Evolutionary conservation across 768 basidiomycete genomes (phyloP), one percentile per base, ranked within the genome.

Genomic region (Mycena capillaripes): DNA sequence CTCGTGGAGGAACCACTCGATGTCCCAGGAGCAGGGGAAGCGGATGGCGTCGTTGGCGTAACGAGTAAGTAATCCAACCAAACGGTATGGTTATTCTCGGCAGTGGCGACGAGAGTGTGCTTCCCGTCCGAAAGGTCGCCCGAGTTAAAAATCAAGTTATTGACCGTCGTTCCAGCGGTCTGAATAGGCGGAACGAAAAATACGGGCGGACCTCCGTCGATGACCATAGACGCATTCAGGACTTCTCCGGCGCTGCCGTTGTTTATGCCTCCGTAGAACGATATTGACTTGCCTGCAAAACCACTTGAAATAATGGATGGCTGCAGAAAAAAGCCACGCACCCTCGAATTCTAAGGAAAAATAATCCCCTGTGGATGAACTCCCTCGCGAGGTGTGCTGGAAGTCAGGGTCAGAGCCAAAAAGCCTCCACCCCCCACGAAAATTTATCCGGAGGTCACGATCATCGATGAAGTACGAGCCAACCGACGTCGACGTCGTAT

Each of bases 1-100:
- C 11, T 30, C n/a, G 42, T 25, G 19, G 58, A 44, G 7, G 62
- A 21, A 29, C 19, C 11, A 36, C 25, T 14, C 21, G 63, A 29
- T 19, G 34, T 10, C 2, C 10, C n/a, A 11, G 61, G 21, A 9
- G 34, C 50, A 12, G 63, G 16, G 12, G 34, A 11, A n/a, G n/a
- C n/a, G n/a, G n/a, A n/a, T n/a, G n/a, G n/a, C 8, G 58, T 53
- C 21, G 6, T 23, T 7, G 68, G 68, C 25, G 52, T 62, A 42
- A 73, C 61, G 27, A 69, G 62, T 25, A 73, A 40, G 57, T 73
- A 73, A 57, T 73, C 71, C 12, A 57, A 25, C 66, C 53, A 72
- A 4, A 72, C 9, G 19, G 66, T 21, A 3, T 27, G 16, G 30
- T 32, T 40, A 30, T 29, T 48, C 30, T 56, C 56, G 23, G 67